phyloP scores from a whole-genome alignment of 2,329 filamentous ascomycete genomes.

The Pseudogymnoascus sp. region DNA sequence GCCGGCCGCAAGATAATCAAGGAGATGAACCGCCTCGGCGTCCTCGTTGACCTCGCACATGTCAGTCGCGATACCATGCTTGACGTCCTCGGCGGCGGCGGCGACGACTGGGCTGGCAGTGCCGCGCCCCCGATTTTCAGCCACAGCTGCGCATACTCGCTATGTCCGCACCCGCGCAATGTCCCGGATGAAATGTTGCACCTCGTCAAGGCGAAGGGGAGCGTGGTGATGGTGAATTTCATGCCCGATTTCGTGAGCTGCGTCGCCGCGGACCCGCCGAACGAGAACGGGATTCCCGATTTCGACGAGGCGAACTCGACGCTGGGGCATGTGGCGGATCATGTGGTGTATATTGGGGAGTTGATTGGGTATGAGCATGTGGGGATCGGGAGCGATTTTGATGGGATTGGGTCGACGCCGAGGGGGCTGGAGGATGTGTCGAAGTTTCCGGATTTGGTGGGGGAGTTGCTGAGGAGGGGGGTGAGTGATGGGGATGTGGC shows the following conservation, averaged over 20 bases:
- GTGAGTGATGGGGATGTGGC: slow-evolving; percentile 64
- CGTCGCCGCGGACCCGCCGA: slow-evolving; percentile 39
- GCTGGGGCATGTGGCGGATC: slow-evolving; percentile 66
- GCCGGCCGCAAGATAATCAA: slow-evolving; percentile 59
- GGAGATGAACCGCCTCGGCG: slow-evolving; percentile 92
- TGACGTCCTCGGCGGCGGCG: slow-evolving; percentile 60
- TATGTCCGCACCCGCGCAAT: slow-evolving; percentile 86
- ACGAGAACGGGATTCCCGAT: slow-evolving; percentile 57
- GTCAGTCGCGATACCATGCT: slow-evolving; percentile 73
- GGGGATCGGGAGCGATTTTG: slow-evolving; percentile 83
- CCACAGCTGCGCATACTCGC: slow-evolving; percentile 70
- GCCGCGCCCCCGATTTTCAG: slow-evolving; percentile 79
- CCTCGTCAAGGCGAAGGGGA: slow-evolving; percentile 63
- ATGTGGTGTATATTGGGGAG: slow-evolving; percentile 75
- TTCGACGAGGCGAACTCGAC: slow-evolving; percentile 62
- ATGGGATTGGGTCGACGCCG: slow-evolving; percentile 62
- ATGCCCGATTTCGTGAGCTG: slow-evolving; percentile 76
- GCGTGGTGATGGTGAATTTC: slow-evolving; percentile 89
- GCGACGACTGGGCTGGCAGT: slow-evolving; percentile 58
- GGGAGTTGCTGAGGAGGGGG: slow-evolving; percentile 63
- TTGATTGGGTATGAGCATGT: slow-evolving; percentile 82
- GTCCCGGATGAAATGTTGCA: slow-evolving; percentile 77
- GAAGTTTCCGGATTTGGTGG: slow-evolving; percentile 71
- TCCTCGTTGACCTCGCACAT: slow-evolving; percentile 88
- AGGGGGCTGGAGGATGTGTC: slow-evolving; percentile 75